Evolutionary conservation across 148 eudicot species (phyloP), one percentile per base, ranked within the genome.

Genomic region (Dianthus caryophyllus): DNA sequence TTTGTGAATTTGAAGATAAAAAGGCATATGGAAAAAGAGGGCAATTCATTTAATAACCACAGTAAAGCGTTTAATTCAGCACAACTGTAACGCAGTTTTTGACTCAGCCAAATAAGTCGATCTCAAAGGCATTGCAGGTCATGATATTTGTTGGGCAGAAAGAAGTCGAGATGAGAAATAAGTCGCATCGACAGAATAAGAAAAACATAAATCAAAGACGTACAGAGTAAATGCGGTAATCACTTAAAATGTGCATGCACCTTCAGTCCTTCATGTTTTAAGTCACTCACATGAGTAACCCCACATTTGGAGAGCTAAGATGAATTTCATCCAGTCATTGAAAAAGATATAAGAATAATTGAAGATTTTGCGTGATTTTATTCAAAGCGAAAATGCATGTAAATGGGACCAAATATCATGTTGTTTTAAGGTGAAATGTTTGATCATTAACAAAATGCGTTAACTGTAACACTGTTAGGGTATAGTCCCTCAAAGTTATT

Each of bases 351-450:
- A 33, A 33, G 66, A 44, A 63, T 63, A 13, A 44, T 65, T 30
- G 27, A 30, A 65, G 56, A 33, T 64, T n/a, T 48, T 64, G 47
- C 36, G 59, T 39, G 12, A n/a, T 52, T 13, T 18, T 10, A 53
- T 64, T 26, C 1, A 54, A 21, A 41, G 21, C 43, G 22, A 52
- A 62, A 38, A 36, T n/a, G 29, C 33, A 47, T 13, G 44, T 61
- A 58, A 39, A 63, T 29, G 70, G 53, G 67, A 22, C 75, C 69
- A 71, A 5, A 61, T 22, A 61, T 16, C 50, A 51, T 71, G 50
- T 38, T 51, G 12, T 25, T 21, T 47, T 49, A 50, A 49, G 67
- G 6, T 62, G 48, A 60, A 60, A 18, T 60, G 64, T 60, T 10
- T 38, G n/a, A n/a, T n/a, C n/a, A n/a, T n/a, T n/a, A n/a, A 20